These are phyloP conservation scores for Neopestalotiopsis sp. DNA, from an alignment of 2,329 filamentous ascomycete species.

Conservation along the genomic window DNA sequence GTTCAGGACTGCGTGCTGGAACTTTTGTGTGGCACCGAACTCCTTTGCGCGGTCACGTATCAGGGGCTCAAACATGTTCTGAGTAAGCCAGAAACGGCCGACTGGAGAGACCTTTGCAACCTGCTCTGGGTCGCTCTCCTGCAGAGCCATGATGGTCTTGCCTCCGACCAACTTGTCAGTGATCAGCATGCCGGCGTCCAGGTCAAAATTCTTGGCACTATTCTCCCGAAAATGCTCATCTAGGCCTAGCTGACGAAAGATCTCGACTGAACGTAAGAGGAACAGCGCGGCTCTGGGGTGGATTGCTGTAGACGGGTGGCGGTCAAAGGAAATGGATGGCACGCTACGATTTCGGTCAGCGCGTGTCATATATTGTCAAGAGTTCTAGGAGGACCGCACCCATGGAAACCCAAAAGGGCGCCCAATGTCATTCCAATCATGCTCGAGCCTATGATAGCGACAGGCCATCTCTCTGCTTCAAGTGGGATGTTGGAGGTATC, in stretches of 20 bases:
- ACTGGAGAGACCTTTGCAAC: neutral
- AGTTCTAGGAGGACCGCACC: neutral
- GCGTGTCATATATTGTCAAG: neutral
- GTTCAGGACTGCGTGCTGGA: neutral
- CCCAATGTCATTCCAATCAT: conserved; percentile 8
- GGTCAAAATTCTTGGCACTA: neutral
- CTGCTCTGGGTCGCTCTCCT: neutral
- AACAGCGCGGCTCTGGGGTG: neutral
- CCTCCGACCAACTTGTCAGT: neutral
- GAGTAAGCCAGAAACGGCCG: neutral
- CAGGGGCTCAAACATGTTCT: neutral
- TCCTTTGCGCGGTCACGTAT: neutral
- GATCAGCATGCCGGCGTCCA: neutral
- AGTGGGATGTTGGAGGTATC: neutral
- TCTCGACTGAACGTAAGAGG: neutral
- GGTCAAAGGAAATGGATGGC: neutral
- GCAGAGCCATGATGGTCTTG: neutral
- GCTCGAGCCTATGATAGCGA: neutral
- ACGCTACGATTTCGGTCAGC: neutral
- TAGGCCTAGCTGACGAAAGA: neutral
- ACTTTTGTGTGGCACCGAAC: neutral
- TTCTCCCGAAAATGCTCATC: neutral
- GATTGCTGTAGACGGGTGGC: neutral
- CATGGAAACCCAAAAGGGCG: neutral
- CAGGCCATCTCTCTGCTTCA: neutral